A percentile compares a stretch with the other conserved stretches of the same genome.
phyloP scores from a whole-genome alignment of 1,284 basidiomycete genomes.

The Sporisorium iseilematis-ciliati region DNA sequence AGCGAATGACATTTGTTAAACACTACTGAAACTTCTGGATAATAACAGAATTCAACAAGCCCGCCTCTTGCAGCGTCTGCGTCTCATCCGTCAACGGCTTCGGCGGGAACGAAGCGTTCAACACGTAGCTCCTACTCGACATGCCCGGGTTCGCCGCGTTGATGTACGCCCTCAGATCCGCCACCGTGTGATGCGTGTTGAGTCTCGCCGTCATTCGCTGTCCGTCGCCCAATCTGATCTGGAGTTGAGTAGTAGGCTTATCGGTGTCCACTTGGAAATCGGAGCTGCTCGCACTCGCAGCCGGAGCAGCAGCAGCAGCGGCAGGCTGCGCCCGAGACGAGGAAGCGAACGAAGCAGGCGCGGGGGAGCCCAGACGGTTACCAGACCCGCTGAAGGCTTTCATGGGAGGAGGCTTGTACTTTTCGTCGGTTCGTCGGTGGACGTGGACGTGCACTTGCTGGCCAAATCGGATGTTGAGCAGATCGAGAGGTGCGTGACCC shows the following conservation, averaged over 20 bases:
- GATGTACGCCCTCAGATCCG: slow-evolving; percentile 87
- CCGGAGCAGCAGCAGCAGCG: slow-evolving; percentile 18
- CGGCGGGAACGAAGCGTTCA: slow-evolving; percentile 67
- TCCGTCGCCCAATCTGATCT: slow-evolving; percentile 90
- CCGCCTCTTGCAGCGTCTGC: slow-evolving; percentile 62
- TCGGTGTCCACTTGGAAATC: slow-evolving; percentile 82
- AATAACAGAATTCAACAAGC: slow-evolving; percentile 65
- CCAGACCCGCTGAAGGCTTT: slow-evolving; percentile 82
- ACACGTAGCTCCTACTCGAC: slow-evolving; percentile 54
- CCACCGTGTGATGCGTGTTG: slow-evolving; percentile 91
- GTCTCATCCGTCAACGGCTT: slow-evolving; percentile 64
- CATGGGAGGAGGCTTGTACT: slow-evolving; percentile 76
- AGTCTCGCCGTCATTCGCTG: slow-evolving; percentile 85
- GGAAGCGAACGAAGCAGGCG: slow-evolving; percentile 45
- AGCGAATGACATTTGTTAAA: neutral
- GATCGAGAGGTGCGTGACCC: slow-evolving; percentile 82
- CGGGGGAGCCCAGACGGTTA: slow-evolving; percentile 79
- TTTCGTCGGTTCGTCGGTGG: slow-evolving; percentile 79
- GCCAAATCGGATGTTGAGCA: slow-evolving; percentile 82
- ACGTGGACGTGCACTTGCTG: slow-evolving; percentile 90
- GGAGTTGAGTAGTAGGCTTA: slow-evolving; percentile 88
- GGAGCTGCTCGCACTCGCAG: slow-evolving; percentile 61
- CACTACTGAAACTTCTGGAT: slow-evolving; percentile 60
- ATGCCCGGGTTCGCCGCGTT: slow-evolving; percentile 74
- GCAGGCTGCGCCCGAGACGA: slow-evolving; percentile 53